Conservation (phyloP, 2,329 filamentous ascomycete species). For the Fusarium beomiforme region DNA sequence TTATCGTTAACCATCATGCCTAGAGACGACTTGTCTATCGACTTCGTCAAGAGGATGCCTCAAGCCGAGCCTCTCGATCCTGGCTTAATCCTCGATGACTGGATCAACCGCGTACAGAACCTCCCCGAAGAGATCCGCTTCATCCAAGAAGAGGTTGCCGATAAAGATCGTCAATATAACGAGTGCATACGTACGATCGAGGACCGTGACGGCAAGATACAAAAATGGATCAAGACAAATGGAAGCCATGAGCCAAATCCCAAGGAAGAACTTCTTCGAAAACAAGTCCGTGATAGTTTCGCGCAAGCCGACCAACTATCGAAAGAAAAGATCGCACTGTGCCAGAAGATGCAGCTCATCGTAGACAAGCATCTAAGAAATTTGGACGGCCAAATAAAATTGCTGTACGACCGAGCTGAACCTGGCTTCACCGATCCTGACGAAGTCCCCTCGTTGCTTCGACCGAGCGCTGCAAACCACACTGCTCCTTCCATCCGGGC, state of each 20-base stretch:
- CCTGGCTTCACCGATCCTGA: slow-evolving; percentile 70
- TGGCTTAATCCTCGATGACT: slow-evolving; percentile 80
- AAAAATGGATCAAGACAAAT: slow-evolving; percentile 83
- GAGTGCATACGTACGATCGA: slow-evolving; percentile 76
- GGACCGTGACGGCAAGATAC: slow-evolving; percentile 77
- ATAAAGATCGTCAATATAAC: slow-evolving; percentile 78
- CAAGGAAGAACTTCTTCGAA: slow-evolving; percentile 75
- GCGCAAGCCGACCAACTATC: slow-evolving; percentile 75
- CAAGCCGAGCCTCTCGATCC: slow-evolving; percentile 70
- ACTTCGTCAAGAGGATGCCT: slow-evolving; percentile 74
- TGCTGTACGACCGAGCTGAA: slow-evolving; percentile 68
- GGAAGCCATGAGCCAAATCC: slow-evolving; percentile 79
- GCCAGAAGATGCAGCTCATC: slow-evolving; percentile 69
- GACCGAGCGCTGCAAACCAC: slow-evolving; percentile 65
- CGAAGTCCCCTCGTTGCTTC: slow-evolving; percentile 70
- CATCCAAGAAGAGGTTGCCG: slow-evolving; percentile 83
- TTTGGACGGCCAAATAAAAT: slow-evolving; percentile 71
- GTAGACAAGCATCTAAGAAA: slow-evolving; percentile 71
- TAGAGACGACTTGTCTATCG: slow-evolving; percentile 78
- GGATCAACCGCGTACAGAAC: slow-evolving; percentile 79
- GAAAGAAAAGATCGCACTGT: slow-evolving; percentile 77
- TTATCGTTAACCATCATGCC: slow-evolving; percentile 71
- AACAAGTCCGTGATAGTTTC: slow-evolving; percentile 74
- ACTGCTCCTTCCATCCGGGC: slow-evolving; percentile 52
- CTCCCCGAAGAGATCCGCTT: slow-evolving; percentile 85